These are phyloP conservation scores for Termitomyces sp. DNA, from an alignment of 768 basidiomycete genomes.

Conservation along the genomic window DNA sequence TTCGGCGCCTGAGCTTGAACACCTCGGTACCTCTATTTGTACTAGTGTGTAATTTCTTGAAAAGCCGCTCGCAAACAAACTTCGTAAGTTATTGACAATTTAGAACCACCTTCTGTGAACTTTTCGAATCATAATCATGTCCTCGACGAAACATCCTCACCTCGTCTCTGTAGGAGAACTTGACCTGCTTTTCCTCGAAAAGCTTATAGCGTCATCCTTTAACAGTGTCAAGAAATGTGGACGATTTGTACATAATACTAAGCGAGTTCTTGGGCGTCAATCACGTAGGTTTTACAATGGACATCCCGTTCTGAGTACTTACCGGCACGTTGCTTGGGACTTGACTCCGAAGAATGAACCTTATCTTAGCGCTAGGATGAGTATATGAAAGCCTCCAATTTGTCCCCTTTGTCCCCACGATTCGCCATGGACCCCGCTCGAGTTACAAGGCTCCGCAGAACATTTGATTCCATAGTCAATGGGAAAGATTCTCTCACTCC, in stretches of 20 bases:
- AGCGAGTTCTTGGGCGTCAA: not conserved
- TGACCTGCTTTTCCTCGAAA: not conserved
- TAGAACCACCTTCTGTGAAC: no score
- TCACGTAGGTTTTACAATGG: not conserved
- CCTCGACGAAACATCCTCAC: not conserved
- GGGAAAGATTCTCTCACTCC: not conserved
- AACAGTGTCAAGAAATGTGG: not conserved
- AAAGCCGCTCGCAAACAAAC: no score
- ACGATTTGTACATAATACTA: not conserved
- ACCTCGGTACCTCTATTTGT: no score
- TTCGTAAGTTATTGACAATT: no score
- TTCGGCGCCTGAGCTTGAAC: no score
- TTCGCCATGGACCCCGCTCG: not conserved
- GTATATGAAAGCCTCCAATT: not conserved
- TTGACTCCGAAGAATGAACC: not conserved
- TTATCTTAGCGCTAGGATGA: not conserved
- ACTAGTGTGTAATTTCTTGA: no score
- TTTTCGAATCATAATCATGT: not conserved
- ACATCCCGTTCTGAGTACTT: not conserved
- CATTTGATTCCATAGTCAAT: not conserved
- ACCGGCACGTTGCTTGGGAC: not conserved
- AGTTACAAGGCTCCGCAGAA: not conserved
- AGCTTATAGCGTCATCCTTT: not conserved
- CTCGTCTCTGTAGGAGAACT: not conserved
- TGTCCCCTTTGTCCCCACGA: not conserved